Evolutionary conservation across 352 stramenopile genomes (phyloP).

Genomic region (Pythium biforme): DNA sequence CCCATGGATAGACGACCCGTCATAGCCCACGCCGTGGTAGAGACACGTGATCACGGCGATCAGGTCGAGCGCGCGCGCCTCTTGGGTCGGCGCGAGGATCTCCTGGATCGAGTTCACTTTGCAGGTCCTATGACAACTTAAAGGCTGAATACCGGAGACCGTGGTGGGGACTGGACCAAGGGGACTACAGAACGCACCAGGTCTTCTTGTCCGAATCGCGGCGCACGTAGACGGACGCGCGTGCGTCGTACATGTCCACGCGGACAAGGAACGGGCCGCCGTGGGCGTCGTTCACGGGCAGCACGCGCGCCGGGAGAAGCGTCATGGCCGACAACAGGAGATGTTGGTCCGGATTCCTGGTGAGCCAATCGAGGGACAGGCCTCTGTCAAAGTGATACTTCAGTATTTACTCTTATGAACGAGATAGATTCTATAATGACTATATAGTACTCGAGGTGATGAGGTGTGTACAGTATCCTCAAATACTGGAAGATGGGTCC

Average conservation of each 20-base stretch:
- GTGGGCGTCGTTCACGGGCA: conserved; percentile 19
- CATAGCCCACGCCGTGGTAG: conserved; percentile 15
- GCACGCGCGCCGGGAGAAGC: conserved; percentile 15
- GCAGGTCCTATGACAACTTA: conserved; percentile 1
- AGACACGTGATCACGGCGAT: conserved; percentile 15
- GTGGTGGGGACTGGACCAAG: too few species aligned
- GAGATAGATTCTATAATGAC: too few species aligned
- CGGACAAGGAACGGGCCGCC: conserved; percentile 11
- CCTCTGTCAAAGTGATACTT: too few species aligned
- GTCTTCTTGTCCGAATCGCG: conserved; percentile 15
- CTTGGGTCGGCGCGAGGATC: conserved; percentile 19
- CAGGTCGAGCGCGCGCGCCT: conserved; percentile 13
- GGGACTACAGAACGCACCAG: conserved; percentile 2
- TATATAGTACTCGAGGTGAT: too few species aligned
- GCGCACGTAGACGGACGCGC: conserved; percentile 11
- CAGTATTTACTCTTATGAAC: too few species aligned
- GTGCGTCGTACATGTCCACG: neutral
- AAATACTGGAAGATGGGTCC: too few species aligned
- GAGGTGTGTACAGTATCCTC: too few species aligned
- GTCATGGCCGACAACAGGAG: conserved; percentile 2
- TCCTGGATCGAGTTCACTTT: conserved; percentile 8
- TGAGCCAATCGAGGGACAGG: too few species aligned
- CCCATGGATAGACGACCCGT: conserved; percentile 1
- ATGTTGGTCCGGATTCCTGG: too few species aligned
- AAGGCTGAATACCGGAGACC: neutral